These are phyloP conservation scores for Apiosordaria backusii DNA, from an alignment of 495 filamentous ascomycete genomes.

Conservation along the genomic window DNA sequence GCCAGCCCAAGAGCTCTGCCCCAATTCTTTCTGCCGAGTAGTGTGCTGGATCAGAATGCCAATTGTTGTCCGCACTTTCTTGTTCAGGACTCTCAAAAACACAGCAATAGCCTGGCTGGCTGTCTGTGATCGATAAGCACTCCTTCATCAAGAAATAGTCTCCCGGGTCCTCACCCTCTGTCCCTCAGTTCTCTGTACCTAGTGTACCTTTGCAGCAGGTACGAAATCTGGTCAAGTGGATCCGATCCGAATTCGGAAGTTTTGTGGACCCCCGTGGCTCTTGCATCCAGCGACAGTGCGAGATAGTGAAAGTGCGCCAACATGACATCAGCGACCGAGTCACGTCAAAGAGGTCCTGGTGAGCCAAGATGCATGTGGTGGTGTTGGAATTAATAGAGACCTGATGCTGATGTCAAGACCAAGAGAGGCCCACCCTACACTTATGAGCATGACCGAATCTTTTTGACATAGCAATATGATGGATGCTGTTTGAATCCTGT, in stretches of 20 bases:
- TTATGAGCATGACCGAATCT: no score
- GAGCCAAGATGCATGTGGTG: neutral
- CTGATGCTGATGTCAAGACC: neutral
- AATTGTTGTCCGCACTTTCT: neutral
- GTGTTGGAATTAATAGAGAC: no score
- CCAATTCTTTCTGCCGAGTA: neutral
- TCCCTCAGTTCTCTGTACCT: neutral
- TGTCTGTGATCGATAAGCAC: neutral
- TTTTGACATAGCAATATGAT: no score
- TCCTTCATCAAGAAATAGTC: neutral
- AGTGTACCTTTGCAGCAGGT: neutral
- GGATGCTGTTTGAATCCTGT: no score
- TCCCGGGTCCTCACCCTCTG: neutral
- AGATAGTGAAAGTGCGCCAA: neutral
- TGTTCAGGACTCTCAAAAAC: neutral
- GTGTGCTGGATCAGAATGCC: neutral
- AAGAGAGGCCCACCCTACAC: no score
- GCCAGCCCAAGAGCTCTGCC: slow-evolving; percentile 14
- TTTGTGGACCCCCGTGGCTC: slow-evolving; percentile 1
- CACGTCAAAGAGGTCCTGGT: neutral
- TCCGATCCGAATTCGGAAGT: slow-evolving; percentile 15
- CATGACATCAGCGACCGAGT: slow-evolving; percentile 9
- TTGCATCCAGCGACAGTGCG: neutral
- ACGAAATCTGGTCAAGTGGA: neutral
- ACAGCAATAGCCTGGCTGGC: neutral